Evolutionary conservation across 345 rosid genomes (phyloP), one percentile per base, ranked within the genome.

Genomic region (Euphorbia peplus): DNA sequence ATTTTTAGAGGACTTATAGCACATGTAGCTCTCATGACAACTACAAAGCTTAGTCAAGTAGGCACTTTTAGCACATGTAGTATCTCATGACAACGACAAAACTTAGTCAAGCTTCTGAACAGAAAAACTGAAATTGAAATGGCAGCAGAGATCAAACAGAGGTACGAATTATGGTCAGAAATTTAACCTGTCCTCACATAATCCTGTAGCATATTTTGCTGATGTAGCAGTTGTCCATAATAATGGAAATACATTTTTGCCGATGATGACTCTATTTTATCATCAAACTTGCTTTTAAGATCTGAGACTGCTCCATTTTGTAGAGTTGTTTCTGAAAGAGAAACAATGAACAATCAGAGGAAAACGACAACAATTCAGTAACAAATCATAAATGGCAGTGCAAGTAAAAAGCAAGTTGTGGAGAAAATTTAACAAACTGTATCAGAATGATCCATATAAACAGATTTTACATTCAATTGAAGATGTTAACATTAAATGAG

Each of bases 181-280:
- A 68, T 64, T 55, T 84, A 68, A 91, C 99, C 97, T 88, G 99
- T 95, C 76, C 99, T 88, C 85, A 95, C 97, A 70, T 91, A 95
- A 82, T 95, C 99, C 77, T 95, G 99, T 19, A 95, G 80, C 99
- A 95, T 95, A 73, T 95, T 95, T 73, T 95, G 99, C 83, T 95
- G 99, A 68, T 95, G 99, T 35, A 95, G 82, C 74, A 95, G 83
- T 66, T 95, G 97, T 55, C 97, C 99, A 69, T 95, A 95, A 70
- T 95, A 95, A 83, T 95, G 97, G 72, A 95, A 95, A 81, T 95
- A 95, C 97, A 95, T 91, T 82, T 95, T 95, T 48, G 99, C 95
- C 21, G 99, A 95, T 25, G 96, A 84, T 41, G 96, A 57, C 73
- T 95, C 99, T 50, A 95, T 90, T 78, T 95, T 95, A 65, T 79